Base-by-base conservation (phyloP, 129 eudicot species). In the Chrysanthemum seticuspe region DNA sequence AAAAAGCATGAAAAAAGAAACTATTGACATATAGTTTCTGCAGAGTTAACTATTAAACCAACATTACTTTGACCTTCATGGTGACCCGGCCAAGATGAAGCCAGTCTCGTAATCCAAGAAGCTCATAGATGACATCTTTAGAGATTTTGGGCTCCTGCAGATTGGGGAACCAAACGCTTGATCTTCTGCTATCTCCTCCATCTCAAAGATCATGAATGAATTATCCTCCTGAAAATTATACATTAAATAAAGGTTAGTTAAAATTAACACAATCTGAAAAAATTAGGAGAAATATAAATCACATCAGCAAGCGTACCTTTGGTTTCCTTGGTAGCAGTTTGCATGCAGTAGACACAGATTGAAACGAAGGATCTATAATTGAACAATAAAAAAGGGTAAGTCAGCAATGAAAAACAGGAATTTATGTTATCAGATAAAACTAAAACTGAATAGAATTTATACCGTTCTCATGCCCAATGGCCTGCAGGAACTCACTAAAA, bases 391-490 rank as follows among this genome's bases (percentile, higher is more conserved):
- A 55, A 9, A 5, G 4, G 61, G 21, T 21, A 12, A 71, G 49
- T 66, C 13, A 34, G 16, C 6, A 4, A 11, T 51, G 52, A 59
- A n/a, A 18, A 59, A 21, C 55, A 70, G 27, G 3, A 62, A 70
- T 2, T 31, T 12, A 13, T 50, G 1, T 51, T 49, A 34, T 6
- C 9, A 18, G 15, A 19, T 21, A 21, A 21, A 21, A 21, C 21
- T 58, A 57, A 47, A 27, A 45, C 13, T 36, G 36, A 51, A 62
- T 19, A 1, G 34, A 52, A 12, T 1, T 52, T 11, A 7, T 77
- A 86, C 96, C 89, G 59, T 75, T 74, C 53, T 70, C 74, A 18
- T 84, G 80, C 50, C 89, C 96, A 61, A 86, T 77, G 9, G 73
- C 54, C 58, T 82, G 81, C 77, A 86, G 70, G 65, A 89, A 89